A percentile compares a stretch with the other conserved stretches of the same genome.
Evolutionary conservation across 2,329 filamentous ascomycete species (phyloP).

Genomic region (Colletotrichum aenigma): DNA sequence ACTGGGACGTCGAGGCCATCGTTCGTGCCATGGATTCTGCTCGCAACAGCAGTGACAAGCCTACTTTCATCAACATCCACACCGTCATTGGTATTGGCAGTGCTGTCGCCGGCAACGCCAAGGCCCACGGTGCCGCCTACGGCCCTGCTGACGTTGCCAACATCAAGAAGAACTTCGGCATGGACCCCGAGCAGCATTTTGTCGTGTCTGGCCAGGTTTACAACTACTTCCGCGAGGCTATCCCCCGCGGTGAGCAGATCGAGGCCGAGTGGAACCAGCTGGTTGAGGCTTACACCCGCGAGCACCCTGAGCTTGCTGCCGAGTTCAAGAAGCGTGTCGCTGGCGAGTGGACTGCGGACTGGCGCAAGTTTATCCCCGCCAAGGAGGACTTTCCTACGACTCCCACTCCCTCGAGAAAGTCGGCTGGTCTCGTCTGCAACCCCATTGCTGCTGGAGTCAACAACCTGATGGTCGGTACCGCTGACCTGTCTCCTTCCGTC

Average conservation of each 20-base stretch:
- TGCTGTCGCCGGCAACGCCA: constrained; percentile 51
- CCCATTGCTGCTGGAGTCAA: constrained; percentile 51
- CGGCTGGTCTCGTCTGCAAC: constrained; percentile 52
- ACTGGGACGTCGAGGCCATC: constrained; percentile 50
- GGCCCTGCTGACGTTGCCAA: constrained; percentile 54
- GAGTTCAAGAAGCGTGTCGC: constrained; percentile 52
- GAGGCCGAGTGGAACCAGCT: constrained; percentile 52
- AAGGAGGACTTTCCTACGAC: constrained; percentile 47
- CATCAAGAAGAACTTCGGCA: constrained; percentile 36
- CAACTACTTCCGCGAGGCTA: constrained; percentile 52
- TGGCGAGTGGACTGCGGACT: constrained; percentile 52
- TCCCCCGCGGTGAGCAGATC: constrained; percentile 44
- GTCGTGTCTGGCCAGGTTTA: constrained; percentile 49
- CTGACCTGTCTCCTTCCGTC: constrained; percentile 56
- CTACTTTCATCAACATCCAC: constrained; percentile 61
- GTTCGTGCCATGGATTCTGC: constrained; percentile 51
- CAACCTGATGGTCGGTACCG: constrained; percentile 58
- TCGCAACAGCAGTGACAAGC: constrained; percentile 46
- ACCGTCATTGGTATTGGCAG: constrained; percentile 62
- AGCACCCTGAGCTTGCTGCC: constrained; percentile 51
- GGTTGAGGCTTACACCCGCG: constrained; percentile 44
- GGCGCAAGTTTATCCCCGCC: constrained; percentile 51
- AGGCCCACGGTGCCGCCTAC: constrained; percentile 63
- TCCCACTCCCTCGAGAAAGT: constrained; percentile 54
- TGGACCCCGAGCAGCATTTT: constrained; percentile 39